A percentile compares a stretch with the other conserved stretches of the same genome.
These are phyloP conservation scores for Alternaria conjuncta DNA, from an alignment of 2,329 filamentous ascomycete genomes.

Conservation along the genomic window DNA sequence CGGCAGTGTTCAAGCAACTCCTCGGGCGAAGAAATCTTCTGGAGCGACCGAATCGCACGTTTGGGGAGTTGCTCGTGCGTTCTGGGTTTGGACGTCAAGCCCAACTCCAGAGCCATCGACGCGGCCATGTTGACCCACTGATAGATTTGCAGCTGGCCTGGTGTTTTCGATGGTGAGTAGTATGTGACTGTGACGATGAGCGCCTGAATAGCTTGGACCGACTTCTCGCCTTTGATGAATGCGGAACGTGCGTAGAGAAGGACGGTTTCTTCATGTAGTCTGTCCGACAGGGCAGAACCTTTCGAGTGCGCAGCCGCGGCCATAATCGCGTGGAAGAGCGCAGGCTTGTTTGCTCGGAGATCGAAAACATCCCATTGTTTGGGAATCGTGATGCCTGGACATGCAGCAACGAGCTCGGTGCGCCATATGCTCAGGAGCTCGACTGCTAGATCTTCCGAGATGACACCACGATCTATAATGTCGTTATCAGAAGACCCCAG, in stretches of 20 bases:
- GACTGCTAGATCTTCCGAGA: conserved; percentile 35
- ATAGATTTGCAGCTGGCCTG: conserved; percentile 43
- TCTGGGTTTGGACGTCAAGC: conserved; percentile 44
- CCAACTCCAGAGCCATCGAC: conserved; percentile 46
- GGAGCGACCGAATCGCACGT: conserved; percentile 38
- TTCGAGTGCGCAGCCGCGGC: conserved; percentile 44
- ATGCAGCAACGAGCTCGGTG: conserved; percentile 36
- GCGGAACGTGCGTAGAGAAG: conserved; percentile 41
- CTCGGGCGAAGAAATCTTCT: conserved; percentile 44
- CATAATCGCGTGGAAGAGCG: conserved; percentile 47
- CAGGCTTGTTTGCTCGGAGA: conserved; percentile 39
- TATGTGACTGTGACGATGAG: conserved; percentile 44
- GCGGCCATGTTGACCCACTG: conserved; percentile 46
- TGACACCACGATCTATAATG: conserved; percentile 44
- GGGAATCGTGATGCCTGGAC: conserved; percentile 38
- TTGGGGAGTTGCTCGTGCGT: conserved; percentile 49
- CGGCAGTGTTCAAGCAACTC: conserved; percentile 46
- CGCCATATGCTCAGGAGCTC: conserved; percentile 41
- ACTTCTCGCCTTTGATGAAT: conserved; percentile 48
- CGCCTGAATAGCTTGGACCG: conserved; percentile 45
- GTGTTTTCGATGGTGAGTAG: conserved; percentile 43
- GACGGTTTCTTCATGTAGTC: conserved; percentile 43
- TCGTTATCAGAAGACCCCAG: conserved; percentile 37
- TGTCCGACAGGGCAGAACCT: conserved; percentile 39
- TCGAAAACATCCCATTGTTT: conserved; percentile 41